phyloP scores from a whole-genome alignment of 768 basidiomycete species.

The Melanogaster broomeanus region DNA sequence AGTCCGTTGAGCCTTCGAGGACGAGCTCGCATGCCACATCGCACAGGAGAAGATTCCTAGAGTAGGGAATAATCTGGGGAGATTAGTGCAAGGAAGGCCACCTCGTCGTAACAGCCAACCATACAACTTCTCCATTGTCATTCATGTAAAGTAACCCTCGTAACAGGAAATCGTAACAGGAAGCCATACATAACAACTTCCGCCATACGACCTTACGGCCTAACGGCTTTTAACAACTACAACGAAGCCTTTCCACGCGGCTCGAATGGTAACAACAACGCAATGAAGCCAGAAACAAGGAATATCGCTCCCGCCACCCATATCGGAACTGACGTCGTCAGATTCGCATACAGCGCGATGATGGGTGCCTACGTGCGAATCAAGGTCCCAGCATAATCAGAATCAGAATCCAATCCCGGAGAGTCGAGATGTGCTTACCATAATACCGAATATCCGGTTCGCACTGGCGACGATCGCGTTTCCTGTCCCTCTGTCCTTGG shows the following conservation, averaged over 20 bases:
- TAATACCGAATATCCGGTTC: slow-evolving; percentile 61
- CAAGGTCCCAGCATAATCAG: slow-evolving; percentile 1
- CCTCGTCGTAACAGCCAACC: too few species aligned
- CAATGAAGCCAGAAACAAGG: slow-evolving; percentile 47
- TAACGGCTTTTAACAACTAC: slow-evolving; percentile 29
- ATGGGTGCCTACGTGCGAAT: slow-evolving; percentile 41
- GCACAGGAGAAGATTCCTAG: too few species aligned
- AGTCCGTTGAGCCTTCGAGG: too few species aligned
- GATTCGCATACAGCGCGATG: slow-evolving; percentile 49
- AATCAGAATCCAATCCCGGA: neutral
- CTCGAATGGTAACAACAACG: slow-evolving; percentile 56
- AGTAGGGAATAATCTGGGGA: too few species aligned
- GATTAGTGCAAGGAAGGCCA: too few species aligned
- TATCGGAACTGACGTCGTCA: slow-evolving; percentile 52
- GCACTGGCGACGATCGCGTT: slow-evolving; percentile 53
- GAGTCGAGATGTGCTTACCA: slow-evolving; percentile 36
- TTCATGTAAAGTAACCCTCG: too few species aligned
- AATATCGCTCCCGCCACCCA: slow-evolving; percentile 57
- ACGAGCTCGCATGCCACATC: too few species aligned
- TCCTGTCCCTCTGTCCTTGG: slow-evolving; percentile 55
- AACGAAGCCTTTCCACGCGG: slow-evolving; percentile 56
- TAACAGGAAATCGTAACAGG: too few species aligned
- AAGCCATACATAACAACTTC: too few species aligned
- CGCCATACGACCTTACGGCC: too few species aligned
- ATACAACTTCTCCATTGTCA: too few species aligned